Percentiles rank a stretch among this genome's conserved stretches.
phyloP scores from a whole-genome alignment of 2,329 filamentous ascomycete genomes.

The Aspergillus pseudoterreus region DNA sequence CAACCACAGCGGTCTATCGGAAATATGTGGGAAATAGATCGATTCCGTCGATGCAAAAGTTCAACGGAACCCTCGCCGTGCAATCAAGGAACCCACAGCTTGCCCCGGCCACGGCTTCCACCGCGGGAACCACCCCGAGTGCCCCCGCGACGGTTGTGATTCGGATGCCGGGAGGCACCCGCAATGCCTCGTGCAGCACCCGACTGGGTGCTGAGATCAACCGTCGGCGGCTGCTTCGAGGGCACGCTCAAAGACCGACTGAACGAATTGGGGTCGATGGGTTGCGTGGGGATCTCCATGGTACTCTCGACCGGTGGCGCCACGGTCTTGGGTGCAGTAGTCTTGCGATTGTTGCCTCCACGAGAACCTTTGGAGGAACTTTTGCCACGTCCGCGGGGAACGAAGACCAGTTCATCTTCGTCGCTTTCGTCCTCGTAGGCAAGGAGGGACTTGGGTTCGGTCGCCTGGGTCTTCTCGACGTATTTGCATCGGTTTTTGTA shows the following conservation, averaged over 20 bases:
- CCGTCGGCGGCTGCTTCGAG: slow-evolving; percentile 23
- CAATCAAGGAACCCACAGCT: slow-evolving; percentile 45
- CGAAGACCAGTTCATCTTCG: slow-evolving; percentile 47
- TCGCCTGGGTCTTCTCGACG: slow-evolving; percentile 39
- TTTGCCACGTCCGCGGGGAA: slow-evolving; percentile 40
- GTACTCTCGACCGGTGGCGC: slow-evolving; percentile 25
- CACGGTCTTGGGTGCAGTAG: slow-evolving; percentile 20
- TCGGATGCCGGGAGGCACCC: slow-evolving; percentile 24
- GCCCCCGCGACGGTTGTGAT: slow-evolving; percentile 31
- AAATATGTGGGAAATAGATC: slow-evolving; percentile 14
- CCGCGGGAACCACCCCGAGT: slow-evolving; percentile 34
- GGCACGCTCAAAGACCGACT: slow-evolving; percentile 37
- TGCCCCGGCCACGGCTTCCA: slow-evolving; percentile 38
- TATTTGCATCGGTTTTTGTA: slow-evolving; percentile 45
- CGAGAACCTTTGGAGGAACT: slow-evolving; percentile 24
- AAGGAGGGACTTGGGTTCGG: slow-evolving; percentile 42
- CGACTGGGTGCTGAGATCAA: slow-evolving; percentile 31
- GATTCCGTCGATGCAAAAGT: slow-evolving; percentile 17
- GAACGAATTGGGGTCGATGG: slow-evolving; percentile 48
- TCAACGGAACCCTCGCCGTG: slow-evolving; percentile 12
- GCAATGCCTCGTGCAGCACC: slow-evolving; percentile 33
- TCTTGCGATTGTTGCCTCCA: slow-evolving; percentile 28
- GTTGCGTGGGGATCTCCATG: slow-evolving; percentile 43
- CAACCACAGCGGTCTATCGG: slow-evolving; percentile 18
- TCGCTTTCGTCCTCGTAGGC: slow-evolving; percentile 48